Percentiles rank a stretch among this genome's conserved stretches.
phyloP scores from a whole-genome alignment of 805 yeast genomes.

The Candida tibetensis region DNA sequence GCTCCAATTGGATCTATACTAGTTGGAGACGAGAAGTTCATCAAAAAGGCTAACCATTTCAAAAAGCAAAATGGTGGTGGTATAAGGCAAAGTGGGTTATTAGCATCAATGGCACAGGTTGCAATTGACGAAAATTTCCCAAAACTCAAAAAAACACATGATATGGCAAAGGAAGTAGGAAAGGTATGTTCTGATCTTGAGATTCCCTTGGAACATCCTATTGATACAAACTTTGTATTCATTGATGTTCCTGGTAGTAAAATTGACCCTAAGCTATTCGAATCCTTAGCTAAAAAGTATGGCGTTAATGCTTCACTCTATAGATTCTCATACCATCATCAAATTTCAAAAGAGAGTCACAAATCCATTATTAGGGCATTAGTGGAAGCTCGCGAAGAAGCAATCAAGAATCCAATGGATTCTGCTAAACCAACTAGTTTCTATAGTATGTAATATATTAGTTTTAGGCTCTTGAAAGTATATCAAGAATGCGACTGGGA shows the following conservation, averaged over 20 bases:
- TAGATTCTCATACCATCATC: constrained; percentile 39
- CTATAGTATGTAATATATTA: not conserved
- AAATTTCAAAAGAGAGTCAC: constrained; percentile 29
- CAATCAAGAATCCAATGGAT: constrained; percentile 55
- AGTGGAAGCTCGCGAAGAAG: constrained; percentile 52
- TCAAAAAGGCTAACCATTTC: constrained; percentile 44
- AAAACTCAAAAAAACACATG: constrained; percentile 32
- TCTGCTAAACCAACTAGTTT: no score
- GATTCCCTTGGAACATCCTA: constrained; percentile 34
- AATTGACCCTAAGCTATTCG: constrained; percentile 28
- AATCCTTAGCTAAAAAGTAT: constrained; percentile 53
- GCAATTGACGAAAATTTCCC: constrained; percentile 41
- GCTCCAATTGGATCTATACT: constrained; percentile 45
- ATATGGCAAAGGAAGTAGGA: constrained; percentile 34
- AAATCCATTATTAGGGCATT: constrained; percentile 48
- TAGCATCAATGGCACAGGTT: constrained; percentile 39
- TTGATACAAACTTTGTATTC: constrained; percentile 42
- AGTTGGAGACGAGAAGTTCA: constrained; percentile 30
- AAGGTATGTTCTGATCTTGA: constrained; percentile 27
- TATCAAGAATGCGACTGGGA: no score
- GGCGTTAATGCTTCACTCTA: constrained; percentile 44
- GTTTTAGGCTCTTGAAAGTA: no score
- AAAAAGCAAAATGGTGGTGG: constrained; percentile 46
- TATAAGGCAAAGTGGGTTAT: constrained; percentile 40
- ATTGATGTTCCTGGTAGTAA: constrained; percentile 31